phyloP scores from a whole-genome alignment of 352 stramenopile genomes.

The Elongisporangium anandrum region DNA sequence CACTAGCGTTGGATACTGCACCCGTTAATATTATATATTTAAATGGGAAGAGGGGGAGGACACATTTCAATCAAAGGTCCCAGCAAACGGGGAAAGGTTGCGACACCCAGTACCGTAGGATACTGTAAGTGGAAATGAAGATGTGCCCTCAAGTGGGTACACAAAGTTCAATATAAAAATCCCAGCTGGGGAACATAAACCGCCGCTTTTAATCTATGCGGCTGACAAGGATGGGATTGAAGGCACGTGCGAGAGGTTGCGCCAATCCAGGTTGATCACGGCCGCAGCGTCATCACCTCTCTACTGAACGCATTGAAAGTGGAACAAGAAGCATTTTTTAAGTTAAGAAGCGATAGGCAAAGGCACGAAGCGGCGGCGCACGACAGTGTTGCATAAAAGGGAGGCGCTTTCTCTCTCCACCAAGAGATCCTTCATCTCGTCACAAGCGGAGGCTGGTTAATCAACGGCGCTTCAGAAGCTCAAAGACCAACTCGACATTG shows the following conservation, averaged over 20 bases:
- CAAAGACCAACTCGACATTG: constrained; percentile 98
- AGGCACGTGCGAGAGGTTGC: not conserved
- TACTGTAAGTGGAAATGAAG: not conserved
- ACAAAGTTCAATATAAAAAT: not conserved
- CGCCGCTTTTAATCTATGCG: not conserved
- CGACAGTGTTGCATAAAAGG: not conserved
- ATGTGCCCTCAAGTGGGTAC: not conserved
- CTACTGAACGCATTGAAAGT: not conserved
- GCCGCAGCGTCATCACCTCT: not conserved
- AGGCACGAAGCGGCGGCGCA: not conserved
- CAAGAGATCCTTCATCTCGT: not conserved
- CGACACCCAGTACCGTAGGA: not conserved
- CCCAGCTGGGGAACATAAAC: not conserved
- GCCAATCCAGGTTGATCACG: not conserved
- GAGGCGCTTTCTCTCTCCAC: not conserved
- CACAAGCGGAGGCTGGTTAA: not conserved
- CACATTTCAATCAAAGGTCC: not conserved
- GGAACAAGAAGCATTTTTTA: not conserved
- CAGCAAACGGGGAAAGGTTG: not conserved
- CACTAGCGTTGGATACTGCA: not conserved
- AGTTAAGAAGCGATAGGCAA: not conserved
- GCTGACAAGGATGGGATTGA: not conserved
- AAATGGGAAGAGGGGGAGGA: too few species aligned
- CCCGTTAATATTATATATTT: not conserved
- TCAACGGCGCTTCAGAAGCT: constrained; percentile 90